Base-by-base conservation (phyloP, 192 early-diverging fungal genomes). In the Cetraspora pellucida region DNA sequence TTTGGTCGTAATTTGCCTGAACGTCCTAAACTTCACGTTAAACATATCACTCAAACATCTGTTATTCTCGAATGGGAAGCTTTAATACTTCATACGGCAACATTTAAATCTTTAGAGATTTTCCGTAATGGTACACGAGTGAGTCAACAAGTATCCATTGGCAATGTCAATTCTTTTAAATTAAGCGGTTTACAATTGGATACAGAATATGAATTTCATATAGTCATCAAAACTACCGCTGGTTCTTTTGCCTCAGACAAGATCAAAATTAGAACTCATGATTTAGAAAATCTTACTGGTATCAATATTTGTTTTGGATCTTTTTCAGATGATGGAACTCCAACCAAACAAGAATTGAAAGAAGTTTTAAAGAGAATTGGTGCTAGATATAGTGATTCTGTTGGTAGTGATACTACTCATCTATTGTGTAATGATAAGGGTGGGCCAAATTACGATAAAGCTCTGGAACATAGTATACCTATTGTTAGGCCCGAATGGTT, bases 261-360 rank as follows among this genome's bases (percentile, higher is more conserved):
- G 19, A 84, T 97, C 21, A 83, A 77, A 4, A 86, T 91, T 49
- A 89, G 86, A 72, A 99, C 98, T 8, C 98, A 99, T 81, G 86
- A 92, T 43, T 85, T 99, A 82, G 96, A 98, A 57, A 98, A 99
- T 80, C 87, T 99, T 44, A 98, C 95, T n/a, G 98, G 98, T 19
- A 95, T 98, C 74, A 89, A 93, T 77, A 93, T 98, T 27, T 94
- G 93, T 79, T 99, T 99, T 87, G 98, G 98, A 45, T 88, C 87
- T 5, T 95, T 97, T 80, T 76, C 81, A 23, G 92, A 93, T 72
- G 84, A 87, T 23, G 14, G 31, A n/a, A 27, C 49, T 9, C 85
- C 86, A 13, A 94, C 93, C 25, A 81, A 92, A 28, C 90, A 90
- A 50, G 86, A 89, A 52, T 87, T 98, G 73, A 93, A 95, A 77